Evolutionary conservation across 2,329 filamentous ascomycete genomes (phyloP), one percentile per base, ranked within the genome.

Genomic region (Arthrinium puccinioides): DNA sequence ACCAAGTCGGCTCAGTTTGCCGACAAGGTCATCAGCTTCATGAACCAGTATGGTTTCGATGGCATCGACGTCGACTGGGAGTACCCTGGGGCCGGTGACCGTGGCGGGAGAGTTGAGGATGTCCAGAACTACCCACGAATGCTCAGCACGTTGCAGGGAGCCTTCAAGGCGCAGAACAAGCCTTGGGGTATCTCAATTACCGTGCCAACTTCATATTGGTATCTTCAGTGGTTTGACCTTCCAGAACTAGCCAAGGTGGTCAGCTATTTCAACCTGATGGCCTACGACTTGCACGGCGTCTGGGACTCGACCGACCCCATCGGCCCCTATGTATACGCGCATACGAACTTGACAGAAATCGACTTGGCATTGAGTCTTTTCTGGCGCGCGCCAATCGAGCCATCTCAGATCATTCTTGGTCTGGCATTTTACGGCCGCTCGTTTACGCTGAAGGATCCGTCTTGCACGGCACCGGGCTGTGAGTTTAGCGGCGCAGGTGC

Each of bases 201-300:
- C 1, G 49, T 29, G 6, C 45, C 45, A 2, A 32, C 44, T 1
- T 40, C 36, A 1, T 48, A 41, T 16, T 48, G 45, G 45, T 48
- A 48, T 32, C 34, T 48, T 1, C 44, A 31, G 7, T 33, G 38
- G 10, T 46, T 48, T 23, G 41, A 44, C 13, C 13, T 48, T 4
- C 14, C 5, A 4, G 19, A 30, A 5, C 36, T 43, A 2, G 13
- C 16, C 4, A 6, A 32, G 4, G 23, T 40, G 13, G 50, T 57
- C 4, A 52, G 62, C 37, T 61, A 46, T 39, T 45, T 67, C 44
- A 70, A 67, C 39, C 25, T 70, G n/a, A 64, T 70, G 55, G 54
- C 55, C 0, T 70, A 70, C 41, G 64, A 71, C 40, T n/a, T 52
- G 5, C 52, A 45, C 38, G 50, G 52, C 4, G 41, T 43, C 9